Conservation (phyloP, 345 rosid genomes). For the Litchi chinensis region DNA sequence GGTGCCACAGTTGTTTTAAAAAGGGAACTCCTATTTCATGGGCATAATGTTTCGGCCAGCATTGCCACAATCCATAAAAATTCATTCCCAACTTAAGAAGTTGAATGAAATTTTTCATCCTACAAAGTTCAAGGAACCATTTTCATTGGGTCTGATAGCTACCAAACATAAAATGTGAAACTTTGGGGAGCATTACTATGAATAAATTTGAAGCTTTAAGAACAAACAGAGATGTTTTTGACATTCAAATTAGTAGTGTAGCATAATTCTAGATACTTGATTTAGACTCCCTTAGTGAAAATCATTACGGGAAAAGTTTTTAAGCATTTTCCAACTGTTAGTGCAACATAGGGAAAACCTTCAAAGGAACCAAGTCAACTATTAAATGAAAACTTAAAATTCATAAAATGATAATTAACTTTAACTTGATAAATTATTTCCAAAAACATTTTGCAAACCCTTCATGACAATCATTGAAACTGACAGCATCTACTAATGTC, state of each 20-base stretch:
- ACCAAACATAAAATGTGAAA: background rate
- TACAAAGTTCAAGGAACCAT: background rate
- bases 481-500: background rate
- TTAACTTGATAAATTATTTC: background rate
- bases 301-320: background rate
- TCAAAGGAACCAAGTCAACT: background rate
- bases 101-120: background rate
- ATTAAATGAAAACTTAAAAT: background rate
- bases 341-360: background rate
- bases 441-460: background rate
- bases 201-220: background rate
- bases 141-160: background rate
- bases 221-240: background rate
- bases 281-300: background rate
- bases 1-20: too few species aligned
- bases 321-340: background rate
- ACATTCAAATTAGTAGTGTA: background rate
- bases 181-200: background rate
- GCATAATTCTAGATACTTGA: background rate
- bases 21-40: too few species aligned
- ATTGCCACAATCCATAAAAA: background rate
- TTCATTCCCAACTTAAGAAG: background rate
- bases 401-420: background rate
- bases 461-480: background rate
- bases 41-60: background rate